Conservation (phyloP, 2,329 filamentous ascomycete species). For the Colletotrichum sansevieriae region DNA sequence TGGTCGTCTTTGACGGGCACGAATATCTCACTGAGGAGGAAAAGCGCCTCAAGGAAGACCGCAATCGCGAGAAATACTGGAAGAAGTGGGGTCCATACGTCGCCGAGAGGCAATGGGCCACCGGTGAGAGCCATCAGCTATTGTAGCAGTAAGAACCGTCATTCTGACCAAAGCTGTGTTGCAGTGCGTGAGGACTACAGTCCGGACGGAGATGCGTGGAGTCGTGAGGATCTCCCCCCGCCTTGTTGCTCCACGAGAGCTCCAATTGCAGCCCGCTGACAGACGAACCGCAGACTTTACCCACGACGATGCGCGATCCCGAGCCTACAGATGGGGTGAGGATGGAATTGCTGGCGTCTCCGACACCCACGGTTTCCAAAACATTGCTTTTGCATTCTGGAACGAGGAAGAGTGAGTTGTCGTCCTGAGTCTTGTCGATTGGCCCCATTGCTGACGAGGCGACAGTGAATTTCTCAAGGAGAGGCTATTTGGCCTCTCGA, state of each 20-base stretch:
- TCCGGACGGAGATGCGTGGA: conserved; percentile 94
- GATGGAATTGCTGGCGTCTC: conserved; percentile 96
- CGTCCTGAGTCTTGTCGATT: conserved; percentile 41
- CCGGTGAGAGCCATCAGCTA: conserved; percentile 69
- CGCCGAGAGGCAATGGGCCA: conserved; percentile 95
- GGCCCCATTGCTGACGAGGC: conserved; percentile 53
- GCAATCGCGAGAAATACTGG: conserved; percentile 89
- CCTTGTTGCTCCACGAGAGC: conserved; percentile 24
- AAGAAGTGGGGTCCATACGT: conserved; percentile 98
- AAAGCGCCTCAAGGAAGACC: conserved; percentile 88
- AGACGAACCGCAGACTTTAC: conserved; percentile 79
- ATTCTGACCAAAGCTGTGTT: conserved; percentile 29
- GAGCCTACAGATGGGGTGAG: conserved; percentile 95
- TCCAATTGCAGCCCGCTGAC: conserved; percentile 41
- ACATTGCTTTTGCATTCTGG: conserved; percentile 97
- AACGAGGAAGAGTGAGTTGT: conserved; percentile 90
- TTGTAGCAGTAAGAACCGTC: background rate
- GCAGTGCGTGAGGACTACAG: conserved; percentile 91
- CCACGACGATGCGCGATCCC: conserved; percentile 89
- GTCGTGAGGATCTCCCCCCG: conserved; percentile 72
- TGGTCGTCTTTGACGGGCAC: conserved; percentile 92
- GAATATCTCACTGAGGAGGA: conserved; percentile 93
- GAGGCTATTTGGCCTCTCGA: conserved; percentile 92
- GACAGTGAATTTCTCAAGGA: conserved; percentile 91
- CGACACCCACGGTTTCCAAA: conserved; percentile 90